Percentiles rank a stretch among this genome's conserved stretches.
These are phyloP conservation scores for Mortierella alpina DNA, from an alignment of 192 early-diverging fungal species.

Conservation along the genomic window DNA sequence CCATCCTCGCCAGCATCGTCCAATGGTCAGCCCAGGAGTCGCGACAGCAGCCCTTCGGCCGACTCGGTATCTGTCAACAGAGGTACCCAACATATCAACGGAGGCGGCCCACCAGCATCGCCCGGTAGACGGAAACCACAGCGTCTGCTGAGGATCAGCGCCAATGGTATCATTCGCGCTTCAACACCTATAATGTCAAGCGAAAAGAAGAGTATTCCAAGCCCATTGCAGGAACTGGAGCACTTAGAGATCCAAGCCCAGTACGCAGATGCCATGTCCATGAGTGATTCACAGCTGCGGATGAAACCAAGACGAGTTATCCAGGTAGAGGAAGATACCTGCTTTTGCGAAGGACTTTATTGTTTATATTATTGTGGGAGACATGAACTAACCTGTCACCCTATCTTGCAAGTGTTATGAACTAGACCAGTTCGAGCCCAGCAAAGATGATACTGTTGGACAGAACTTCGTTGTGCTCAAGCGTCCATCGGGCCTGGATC, in stretches of 20 bases:
- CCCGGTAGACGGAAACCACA: conserved; percentile 30
- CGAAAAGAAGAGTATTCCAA: not conserved
- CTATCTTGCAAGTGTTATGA: conserved; percentile 25
- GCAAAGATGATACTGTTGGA: conserved; percentile 39
- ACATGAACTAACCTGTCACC: not conserved
- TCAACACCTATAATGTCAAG: conserved; percentile 9
- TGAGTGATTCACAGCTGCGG: conserved; percentile 33
- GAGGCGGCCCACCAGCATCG: not conserved
- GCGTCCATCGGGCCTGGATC: conserved; percentile 32
- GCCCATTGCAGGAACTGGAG: conserved; percentile 23
- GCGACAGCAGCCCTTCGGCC: not conserved
- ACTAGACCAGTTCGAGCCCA: conserved; percentile 28
- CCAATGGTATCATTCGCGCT: conserved; percentile 32
- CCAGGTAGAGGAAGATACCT: conserved; percentile 15
- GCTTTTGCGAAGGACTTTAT: not conserved
- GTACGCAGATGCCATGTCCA: conserved; percentile 44
- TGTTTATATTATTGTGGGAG: not conserved
- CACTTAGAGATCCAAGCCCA: conserved; percentile 26
- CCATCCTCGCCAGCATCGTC: not conserved
- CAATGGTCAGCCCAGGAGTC: not conserved
- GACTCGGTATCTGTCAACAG: no score
- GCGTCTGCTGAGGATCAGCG: conserved; percentile 39
- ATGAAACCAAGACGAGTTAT: conserved; percentile 24
- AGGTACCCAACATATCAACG: not conserved
- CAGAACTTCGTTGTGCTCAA: conserved; percentile 31